Base-by-base conservation (phyloP, 2,329 filamentous ascomycete genomes). In the Fusarium luffae region DNA sequence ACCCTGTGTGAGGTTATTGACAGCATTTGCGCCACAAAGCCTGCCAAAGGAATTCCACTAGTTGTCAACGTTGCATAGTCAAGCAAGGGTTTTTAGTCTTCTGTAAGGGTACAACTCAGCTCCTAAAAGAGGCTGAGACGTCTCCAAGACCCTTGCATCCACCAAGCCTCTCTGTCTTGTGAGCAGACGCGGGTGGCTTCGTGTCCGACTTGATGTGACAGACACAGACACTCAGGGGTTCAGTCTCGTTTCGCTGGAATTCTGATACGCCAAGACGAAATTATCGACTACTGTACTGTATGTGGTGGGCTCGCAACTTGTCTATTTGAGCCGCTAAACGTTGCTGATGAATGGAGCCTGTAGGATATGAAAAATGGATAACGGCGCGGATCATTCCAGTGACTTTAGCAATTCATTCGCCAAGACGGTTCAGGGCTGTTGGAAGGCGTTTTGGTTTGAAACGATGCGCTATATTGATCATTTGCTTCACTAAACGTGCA, bases 391-490 rank as follows among this genome's bases (percentile, higher is more conserved):
- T 49, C 42, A 52, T 57, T 61, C 32, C 23, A 51, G 32, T 41
- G 6, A 46, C n/a, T 48, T 21, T 18, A 30, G 48, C 23, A 48
- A 59, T 41, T 46, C 21, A 37, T 64, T 46, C 48, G 61, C 63
- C 63, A 60, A 66, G 63, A 25, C 42, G 28, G 34, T 52, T 63
- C 51, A 34, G 44, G 40, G 23, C 19, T 55, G 56, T 63, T 54
- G 30, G 30, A 59, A 47, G 66, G 62, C 66, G 66, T 54, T 41
- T 63, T 27, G 25, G 49, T 70, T 69, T 43, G 23, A 69, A 54
- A 46, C 55, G 54, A 62, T 32, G 4, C 42, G 42, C 61, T 42
- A 66, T 59, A 37, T 62, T 34, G 14, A 40, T 27, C 41, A 54
- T 21, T 25, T 37, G n/a, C 48, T 23, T 52, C 47, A 56, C 51